These are phyloP conservation scores for Penicillium sp. DNA, from an alignment of 2,329 filamentous ascomycete genomes.

Conservation along the genomic window DNA sequence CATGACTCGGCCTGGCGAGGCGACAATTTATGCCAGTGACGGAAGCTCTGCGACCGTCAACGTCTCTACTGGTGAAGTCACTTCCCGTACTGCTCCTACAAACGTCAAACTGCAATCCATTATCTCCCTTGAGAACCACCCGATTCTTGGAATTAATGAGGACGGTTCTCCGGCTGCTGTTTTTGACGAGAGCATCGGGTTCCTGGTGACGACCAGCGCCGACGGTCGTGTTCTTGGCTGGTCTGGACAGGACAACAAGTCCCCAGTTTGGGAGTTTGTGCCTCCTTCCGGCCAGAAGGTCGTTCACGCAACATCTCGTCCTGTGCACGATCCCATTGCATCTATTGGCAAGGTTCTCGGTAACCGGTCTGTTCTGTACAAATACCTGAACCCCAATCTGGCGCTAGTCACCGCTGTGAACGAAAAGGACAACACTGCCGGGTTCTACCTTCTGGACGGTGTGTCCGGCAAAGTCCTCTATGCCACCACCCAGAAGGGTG, in stretches of 20 bases:
- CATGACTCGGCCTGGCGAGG: slow-evolving; percentile 60
- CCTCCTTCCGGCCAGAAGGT: slow-evolving; percentile 68
- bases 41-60: slow-evolving; percentile 62
- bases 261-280: slow-evolving; percentile 71
- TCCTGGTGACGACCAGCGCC: slow-evolving; percentile 43
- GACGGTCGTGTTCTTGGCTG: slow-evolving; percentile 48
- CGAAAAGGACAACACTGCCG: slow-evolving; percentile 56
- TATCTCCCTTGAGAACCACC: slow-evolving; percentile 28
- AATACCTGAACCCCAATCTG: slow-evolving; percentile 89
- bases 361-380: slow-evolving; percentile 92
- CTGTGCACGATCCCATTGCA: slow-evolving; percentile 80
- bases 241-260: slow-evolving; percentile 37
- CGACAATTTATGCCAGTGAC: slow-evolving; percentile 60
- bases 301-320: slow-evolving; percentile 65
- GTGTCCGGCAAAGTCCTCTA: slow-evolving; percentile 80
- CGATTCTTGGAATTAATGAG: slow-evolving; percentile 36
- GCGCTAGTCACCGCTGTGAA: slow-evolving; percentile 72
- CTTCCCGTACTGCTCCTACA: slow-evolving; percentile 31
- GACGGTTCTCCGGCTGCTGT: slow-evolving; percentile 37
- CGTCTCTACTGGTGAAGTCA: slow-evolving; percentile 44
- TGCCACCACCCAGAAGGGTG: slow-evolving; percentile 67
- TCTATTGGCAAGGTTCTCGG: slow-evolving; percentile 94
- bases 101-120: slow-evolving; percentile 32
- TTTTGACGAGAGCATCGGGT: slow-evolving; percentile 30
- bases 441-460: slow-evolving; percentile 79